These are phyloP conservation scores for Ciborinia camelliae DNA, from an alignment of 2,329 filamentous ascomycete genomes.

Conservation along the genomic window DNA sequence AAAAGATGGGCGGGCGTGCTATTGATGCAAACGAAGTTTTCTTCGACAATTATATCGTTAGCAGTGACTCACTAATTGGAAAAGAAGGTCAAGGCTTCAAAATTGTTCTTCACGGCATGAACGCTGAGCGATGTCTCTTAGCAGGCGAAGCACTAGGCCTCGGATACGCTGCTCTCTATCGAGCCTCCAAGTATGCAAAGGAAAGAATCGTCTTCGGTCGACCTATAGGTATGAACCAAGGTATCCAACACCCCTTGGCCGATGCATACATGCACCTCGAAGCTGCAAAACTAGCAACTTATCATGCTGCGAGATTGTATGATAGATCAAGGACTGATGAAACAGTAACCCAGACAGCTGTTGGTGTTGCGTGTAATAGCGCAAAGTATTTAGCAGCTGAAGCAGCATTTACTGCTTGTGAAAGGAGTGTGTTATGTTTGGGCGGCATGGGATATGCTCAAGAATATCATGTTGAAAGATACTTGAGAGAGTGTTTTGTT, in stretches of 20 bases:
- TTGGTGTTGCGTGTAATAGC: slow-evolving; percentile 65
- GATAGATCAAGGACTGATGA: slow-evolving; percentile 51
- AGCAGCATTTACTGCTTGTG: slow-evolving; percentile 60
- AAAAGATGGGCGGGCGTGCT: slow-evolving; percentile 81
- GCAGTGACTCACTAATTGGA: slow-evolving; percentile 63
- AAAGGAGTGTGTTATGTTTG: slow-evolving; percentile 56
- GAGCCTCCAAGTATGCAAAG: slow-evolving; percentile 62
- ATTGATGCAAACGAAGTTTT: slow-evolving; percentile 87
- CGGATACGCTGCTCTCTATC: slow-evolving; percentile 67
- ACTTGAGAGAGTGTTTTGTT: slow-evolving; percentile 61
- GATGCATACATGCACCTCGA: slow-evolving; percentile 64
- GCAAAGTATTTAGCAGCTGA: slow-evolving; percentile 69
- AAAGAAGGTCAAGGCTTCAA: slow-evolving; percentile 74
- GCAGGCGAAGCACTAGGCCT: slow-evolving; percentile 78
- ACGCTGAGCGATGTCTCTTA: slow-evolving; percentile 70
- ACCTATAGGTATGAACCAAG: slow-evolving; percentile 64
- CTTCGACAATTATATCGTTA: slow-evolving; percentile 73
- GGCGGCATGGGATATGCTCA: slow-evolving; percentile 64
- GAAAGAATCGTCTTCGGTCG: slow-evolving; percentile 64
- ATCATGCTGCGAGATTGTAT: slow-evolving; percentile 62
- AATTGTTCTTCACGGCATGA: slow-evolving; percentile 76
- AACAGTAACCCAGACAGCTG: slow-evolving; percentile 50
- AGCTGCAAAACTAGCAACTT: slow-evolving; percentile 61
- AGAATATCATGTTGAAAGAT: slow-evolving; percentile 64
- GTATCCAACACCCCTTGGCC: slow-evolving; percentile 62